These are phyloP conservation scores for Aureobasidium sp. DNA, from an alignment of 2,329 filamentous ascomycete genomes.

Conservation along the genomic window DNA sequence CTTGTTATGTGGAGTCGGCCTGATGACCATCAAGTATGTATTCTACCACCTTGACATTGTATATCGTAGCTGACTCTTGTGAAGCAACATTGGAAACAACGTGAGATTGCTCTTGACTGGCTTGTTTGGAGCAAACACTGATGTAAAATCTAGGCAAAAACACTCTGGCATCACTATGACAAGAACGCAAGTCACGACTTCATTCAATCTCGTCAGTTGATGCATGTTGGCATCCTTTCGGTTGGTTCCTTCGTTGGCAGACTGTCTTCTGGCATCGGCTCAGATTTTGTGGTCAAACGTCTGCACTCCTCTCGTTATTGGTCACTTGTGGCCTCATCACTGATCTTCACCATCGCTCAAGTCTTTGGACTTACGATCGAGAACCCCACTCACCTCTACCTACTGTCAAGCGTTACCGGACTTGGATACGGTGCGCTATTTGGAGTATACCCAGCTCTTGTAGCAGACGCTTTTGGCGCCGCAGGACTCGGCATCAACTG, in stretches of 20 bases:
- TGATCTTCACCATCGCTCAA: constrained; percentile 73
- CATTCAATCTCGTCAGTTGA: constrained; percentile 71
- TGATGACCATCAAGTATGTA: constrained; percentile 98
- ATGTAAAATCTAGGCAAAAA: constrained; percentile 41
- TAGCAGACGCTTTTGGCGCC: constrained; percentile 83
- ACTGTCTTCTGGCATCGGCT: constrained; percentile 68
- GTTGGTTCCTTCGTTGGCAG: constrained; percentile 78
- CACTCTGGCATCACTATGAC: constrained; percentile 82
- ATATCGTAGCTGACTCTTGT: constrained; percentile 22
- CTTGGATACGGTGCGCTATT: constrained; percentile 90
- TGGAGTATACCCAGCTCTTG: constrained; percentile 81
- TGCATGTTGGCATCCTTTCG: constrained; percentile 90
- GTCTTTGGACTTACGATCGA: constrained; percentile 63
- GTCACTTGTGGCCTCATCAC: constrained; percentile 73
- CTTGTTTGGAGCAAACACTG: not conserved
- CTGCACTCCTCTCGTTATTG: constrained; percentile 76
- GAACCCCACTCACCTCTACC: constrained; percentile 66
- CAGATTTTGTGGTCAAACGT: constrained; percentile 78
- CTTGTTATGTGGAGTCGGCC: constrained; percentile 80
- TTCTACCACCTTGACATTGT: not conserved
- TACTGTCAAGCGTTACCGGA: constrained; percentile 77
- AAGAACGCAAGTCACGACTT: constrained; percentile 61
- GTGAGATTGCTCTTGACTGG: not conserved
- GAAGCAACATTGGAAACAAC: constrained; percentile 88
- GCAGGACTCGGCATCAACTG: constrained; percentile 87